phyloP scores from a whole-genome alignment of 2,329 filamentous ascomycete species.

The Teratosphaeria epicoccoides region DNA sequence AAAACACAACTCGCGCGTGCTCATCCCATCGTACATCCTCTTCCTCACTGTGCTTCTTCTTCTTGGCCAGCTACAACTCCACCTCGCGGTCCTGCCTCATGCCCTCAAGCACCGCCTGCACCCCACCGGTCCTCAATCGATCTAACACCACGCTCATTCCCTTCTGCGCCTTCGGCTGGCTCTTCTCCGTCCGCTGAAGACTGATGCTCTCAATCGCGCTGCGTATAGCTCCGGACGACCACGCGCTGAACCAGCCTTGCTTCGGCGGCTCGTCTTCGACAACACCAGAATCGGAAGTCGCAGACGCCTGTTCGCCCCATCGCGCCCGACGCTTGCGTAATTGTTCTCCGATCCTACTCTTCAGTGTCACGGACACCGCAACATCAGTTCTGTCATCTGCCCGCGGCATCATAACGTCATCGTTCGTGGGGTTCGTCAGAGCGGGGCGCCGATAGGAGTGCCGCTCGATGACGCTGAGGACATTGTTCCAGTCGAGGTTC shows the following conservation, averaged over 20 bases:
- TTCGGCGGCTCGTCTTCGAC: conserved; percentile 39
- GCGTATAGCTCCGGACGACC: conserved; percentile 63
- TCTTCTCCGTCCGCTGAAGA: conserved; percentile 64
- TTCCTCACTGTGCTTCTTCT: background rate
- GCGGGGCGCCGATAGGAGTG: conserved; percentile 54
- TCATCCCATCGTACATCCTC: background rate
- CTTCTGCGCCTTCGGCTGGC: conserved; percentile 69
- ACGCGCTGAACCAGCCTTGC: conserved; percentile 48
- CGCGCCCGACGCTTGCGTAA: conserved; percentile 44
- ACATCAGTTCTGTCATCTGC: conserved; percentile 49
- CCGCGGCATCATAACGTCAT: background rate
- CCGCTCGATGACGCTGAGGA: conserved; percentile 66
- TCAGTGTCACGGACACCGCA: conserved; percentile 62
- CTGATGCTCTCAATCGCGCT: conserved; percentile 70
- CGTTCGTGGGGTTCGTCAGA: conserved; percentile 4
- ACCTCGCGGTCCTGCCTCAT: conserved; percentile 50
- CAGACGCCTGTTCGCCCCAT: conserved; percentile 29
- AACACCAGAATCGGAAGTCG: conserved; percentile 28
- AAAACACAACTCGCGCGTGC: background rate
- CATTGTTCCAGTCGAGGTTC: conserved; percentile 73
- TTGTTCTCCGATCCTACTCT: conserved; percentile 60
- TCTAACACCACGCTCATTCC: conserved; percentile 76
- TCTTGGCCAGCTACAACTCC: conserved; percentile 3
- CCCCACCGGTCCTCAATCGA: conserved; percentile 53
- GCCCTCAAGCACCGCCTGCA: conserved; percentile 59